Evolutionary conservation across 2,329 filamentous ascomycete genomes (phyloP).

Genomic region (Verticillium longisporum): DNA sequence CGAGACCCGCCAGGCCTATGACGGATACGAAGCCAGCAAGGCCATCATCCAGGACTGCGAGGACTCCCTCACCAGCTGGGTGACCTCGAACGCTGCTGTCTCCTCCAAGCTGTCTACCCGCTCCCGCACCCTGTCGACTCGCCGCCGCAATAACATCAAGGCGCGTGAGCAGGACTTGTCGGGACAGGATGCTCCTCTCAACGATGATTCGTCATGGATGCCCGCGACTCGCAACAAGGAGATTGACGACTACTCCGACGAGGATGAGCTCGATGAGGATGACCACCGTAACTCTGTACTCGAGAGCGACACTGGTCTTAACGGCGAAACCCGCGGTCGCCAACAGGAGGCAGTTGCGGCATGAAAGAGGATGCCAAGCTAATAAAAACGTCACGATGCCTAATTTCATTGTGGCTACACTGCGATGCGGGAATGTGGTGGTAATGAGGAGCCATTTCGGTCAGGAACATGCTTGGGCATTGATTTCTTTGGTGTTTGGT

Average conservation of each 20-base stretch:
- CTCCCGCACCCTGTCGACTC: conserved; percentile 79
- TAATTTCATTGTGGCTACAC: conserved; percentile 4
- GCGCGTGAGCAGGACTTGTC: conserved; percentile 68
- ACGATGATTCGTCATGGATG: conserved; percentile 80
- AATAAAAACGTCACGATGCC: conserved; percentile 2
- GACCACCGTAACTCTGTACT: conserved; percentile 40
- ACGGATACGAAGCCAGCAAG: conserved; percentile 97
- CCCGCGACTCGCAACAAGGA: conserved; percentile 60
- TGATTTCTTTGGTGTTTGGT: neutral
- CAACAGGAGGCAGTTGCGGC: conserved; percentile 44
- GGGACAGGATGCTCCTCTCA: conserved; percentile 70
- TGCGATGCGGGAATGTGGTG: neutral
- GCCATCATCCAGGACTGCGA: conserved; percentile 99
- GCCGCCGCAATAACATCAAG: conserved; percentile 66
- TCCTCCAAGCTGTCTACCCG: conserved; percentile 81
- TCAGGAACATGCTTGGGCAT: neutral
- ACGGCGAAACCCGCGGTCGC: conserved; percentile 49
- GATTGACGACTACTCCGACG: conserved; percentile 52
- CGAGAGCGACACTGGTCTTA: conserved; percentile 45
- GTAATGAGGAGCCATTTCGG: neutral
- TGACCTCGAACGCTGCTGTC: conserved; percentile 81
- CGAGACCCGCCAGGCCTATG: conserved; percentile 91
- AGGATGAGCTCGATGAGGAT: conserved; percentile 58
- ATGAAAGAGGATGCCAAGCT: conserved; percentile 18
- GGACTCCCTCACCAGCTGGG: conserved; percentile 95